Percentiles rank a stretch among this genome's conserved stretches.
Conservation (phyloP, 345 rosid genomes). For the Cardamine chenopodiifolia region DNA sequence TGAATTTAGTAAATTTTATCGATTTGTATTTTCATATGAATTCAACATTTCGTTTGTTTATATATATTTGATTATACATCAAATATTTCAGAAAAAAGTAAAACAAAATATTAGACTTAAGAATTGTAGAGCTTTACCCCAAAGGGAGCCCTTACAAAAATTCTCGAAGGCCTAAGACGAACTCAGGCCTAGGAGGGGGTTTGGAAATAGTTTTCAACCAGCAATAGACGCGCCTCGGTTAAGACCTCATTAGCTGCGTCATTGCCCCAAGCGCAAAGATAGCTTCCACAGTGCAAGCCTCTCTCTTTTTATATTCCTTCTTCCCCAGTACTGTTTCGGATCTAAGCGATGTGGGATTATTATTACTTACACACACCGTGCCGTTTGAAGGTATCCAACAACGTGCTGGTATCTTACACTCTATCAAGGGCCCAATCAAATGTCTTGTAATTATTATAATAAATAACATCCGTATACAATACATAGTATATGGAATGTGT, state of each 20-base stretch:
- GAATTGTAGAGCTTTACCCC: conserved; percentile 13
- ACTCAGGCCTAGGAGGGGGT: conserved; percentile 11
- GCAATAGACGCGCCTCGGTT: conserved; percentile 28
- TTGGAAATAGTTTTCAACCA: conserved; percentile 28
- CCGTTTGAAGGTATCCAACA: background rate
- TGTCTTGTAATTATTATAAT: background rate
- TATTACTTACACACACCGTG: background rate
- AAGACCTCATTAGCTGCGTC: conserved; percentile 9
- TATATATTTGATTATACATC: too few relatives aligned
- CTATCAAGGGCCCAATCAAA: background rate
- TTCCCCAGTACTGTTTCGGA: background rate
- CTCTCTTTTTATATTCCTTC: background rate
- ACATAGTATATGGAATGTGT: too few relatives aligned
- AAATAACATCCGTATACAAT: too few relatives aligned
- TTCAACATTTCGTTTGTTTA: too few relatives aligned
- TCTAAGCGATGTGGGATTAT: conserved; percentile 1
- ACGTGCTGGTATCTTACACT: background rate
- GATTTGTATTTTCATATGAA: too few relatives aligned
- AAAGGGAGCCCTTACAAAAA: conserved; percentile 11
- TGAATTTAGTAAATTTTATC: too few relatives aligned
- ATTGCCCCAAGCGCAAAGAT: conserved; percentile 24
- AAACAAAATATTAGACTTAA: background rate
- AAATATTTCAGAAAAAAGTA: too few relatives aligned
- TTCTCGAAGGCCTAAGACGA: conserved; percentile 9
- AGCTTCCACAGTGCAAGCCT: background rate